These are phyloP conservation scores for Tolypocladium amazonense DNA, from an alignment of 2,329 filamentous ascomycete genomes.

Conservation along the genomic window DNA sequence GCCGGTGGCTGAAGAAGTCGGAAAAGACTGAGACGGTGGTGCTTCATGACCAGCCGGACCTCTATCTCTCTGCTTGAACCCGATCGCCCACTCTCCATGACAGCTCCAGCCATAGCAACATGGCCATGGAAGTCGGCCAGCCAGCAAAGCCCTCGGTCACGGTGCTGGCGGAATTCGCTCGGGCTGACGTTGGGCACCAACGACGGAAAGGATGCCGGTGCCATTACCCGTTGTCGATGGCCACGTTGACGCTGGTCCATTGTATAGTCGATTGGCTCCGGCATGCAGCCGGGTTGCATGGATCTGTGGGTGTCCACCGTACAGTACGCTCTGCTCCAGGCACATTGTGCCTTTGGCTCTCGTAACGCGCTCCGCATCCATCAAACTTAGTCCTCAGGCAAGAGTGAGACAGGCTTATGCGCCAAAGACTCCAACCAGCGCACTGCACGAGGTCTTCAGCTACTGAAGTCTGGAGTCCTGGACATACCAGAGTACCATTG, in stretches of 20 bases:
- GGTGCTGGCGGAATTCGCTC: neutral
- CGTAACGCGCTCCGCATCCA: neutral
- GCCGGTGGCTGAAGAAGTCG: neutral
- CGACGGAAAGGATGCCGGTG: neutral
- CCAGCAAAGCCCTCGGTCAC: neutral
- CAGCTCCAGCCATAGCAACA: neutral
- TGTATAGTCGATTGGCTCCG: neutral
- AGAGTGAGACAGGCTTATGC: neutral
- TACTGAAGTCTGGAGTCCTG: neutral
- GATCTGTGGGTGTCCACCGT: neutral
- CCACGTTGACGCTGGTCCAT: neutral
- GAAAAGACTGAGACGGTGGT: neutral
- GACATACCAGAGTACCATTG: neutral
- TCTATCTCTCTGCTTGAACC: neutral
- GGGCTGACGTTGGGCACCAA: conserved; percentile 4
- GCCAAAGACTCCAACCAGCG: neutral
- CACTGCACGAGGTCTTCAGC: neutral
- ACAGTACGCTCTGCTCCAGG: neutral
- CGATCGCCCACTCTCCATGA: neutral
- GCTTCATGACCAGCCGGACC: neutral
- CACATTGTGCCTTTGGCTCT: neutral
- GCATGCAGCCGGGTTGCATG: neutral
- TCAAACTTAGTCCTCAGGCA: neutral
- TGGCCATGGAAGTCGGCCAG: neutral
- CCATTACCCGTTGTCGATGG: neutral